Conservation (phyloP, 495 filamentous ascomycete species). For the Hypoxylon fuscum region DNA sequence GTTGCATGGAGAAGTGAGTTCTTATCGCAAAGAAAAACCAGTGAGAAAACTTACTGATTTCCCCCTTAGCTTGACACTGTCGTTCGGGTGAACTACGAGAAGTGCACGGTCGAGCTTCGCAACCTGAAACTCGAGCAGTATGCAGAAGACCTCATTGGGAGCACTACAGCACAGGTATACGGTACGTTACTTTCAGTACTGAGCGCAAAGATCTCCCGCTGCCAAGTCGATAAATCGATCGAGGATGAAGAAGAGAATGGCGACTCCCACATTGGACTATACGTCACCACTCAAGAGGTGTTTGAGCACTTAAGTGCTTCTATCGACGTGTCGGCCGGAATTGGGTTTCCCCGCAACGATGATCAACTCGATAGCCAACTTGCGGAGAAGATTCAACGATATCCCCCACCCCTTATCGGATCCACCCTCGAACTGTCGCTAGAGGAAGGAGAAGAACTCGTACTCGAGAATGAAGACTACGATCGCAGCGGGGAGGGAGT, state of each 20-base stretch:
- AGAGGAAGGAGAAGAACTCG: conserved; percentile 53
- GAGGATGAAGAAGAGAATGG: conserved; percentile 65
- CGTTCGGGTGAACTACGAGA: conserved; percentile 85
- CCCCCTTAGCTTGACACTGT: conserved; percentile 61
- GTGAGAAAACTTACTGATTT: conserved; percentile 12
- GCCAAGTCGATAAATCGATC: conserved; percentile 62
- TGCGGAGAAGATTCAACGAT: conserved; percentile 52
- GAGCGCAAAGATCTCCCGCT: conserved; percentile 73
- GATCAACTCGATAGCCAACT: conserved; percentile 50
- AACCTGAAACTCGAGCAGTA: conserved; percentile 75
- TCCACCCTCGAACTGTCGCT: conserved; percentile 34
- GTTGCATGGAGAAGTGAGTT: conserved; percentile 46
- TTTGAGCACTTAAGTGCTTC: conserved; percentile 54
- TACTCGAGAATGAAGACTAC: conserved; percentile 56
- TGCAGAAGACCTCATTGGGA: conserved; percentile 66
- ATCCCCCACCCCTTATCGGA: conserved; percentile 43
- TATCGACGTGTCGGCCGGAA: conserved; percentile 51
- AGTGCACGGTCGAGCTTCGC: conserved; percentile 81
- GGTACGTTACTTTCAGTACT: conserved; percentile 72
- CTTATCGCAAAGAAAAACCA: neutral
- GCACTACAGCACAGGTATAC: conserved; percentile 77
- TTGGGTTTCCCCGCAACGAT: conserved; percentile 53
- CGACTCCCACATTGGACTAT: conserved; percentile 41
- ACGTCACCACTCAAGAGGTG: conserved; percentile 59
- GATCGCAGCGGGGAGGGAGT: conserved; percentile 42